These are phyloP conservation scores for Extremus antarcticus DNA, from an alignment of 495 filamentous ascomycete species.

Conservation along the genomic window DNA sequence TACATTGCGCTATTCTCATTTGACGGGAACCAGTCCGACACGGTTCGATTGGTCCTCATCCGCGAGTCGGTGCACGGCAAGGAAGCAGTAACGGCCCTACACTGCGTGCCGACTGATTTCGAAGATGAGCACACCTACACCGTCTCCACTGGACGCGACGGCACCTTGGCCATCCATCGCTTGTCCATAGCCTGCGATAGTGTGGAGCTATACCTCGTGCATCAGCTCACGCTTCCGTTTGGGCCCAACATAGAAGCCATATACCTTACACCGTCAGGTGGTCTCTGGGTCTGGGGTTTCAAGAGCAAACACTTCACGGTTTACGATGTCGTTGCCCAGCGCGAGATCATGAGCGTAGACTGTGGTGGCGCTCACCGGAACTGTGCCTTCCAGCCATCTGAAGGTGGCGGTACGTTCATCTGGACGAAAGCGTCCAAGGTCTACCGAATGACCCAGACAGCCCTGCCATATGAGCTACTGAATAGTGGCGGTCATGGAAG, in stretches of 20 bases:
- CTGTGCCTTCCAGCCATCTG: slow-evolving; percentile 49
- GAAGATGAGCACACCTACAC: slow-evolving; percentile 30
- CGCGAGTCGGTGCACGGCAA: slow-evolving; percentile 37
- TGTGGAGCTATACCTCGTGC: slow-evolving; percentile 31
- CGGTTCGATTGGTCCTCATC: neutral
- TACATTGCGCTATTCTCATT: neutral
- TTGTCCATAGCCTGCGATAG: slow-evolving; percentile 19
- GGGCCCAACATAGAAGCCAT: slow-evolving; percentile 58
- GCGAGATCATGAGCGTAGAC: slow-evolving; percentile 55
- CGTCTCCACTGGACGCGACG: slow-evolving; percentile 64
- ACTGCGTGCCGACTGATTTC: slow-evolving; percentile 18
- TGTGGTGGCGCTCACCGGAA: slow-evolving; percentile 75
- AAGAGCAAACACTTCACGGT: slow-evolving; percentile 63
- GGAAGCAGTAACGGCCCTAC: slow-evolving; percentile 62
- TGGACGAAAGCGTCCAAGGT: slow-evolving; percentile 50
- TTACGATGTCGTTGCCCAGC: slow-evolving; percentile 58
- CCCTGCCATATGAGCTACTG: slow-evolving; percentile 42
- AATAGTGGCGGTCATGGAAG: slow-evolving; percentile 68
- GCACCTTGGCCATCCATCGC: slow-evolving; percentile 51
- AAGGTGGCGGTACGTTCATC: slow-evolving; percentile 32
- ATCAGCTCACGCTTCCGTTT: slow-evolving; percentile 48
- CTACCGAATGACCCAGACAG: slow-evolving; percentile 39
- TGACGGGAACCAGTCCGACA: neutral
- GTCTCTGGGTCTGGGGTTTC: slow-evolving; percentile 73
- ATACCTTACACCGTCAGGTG: slow-evolving; percentile 37